Percentiles rank a stretch among this genome's conserved stretches.
phyloP scores from a whole-genome alignment of 2,329 filamentous ascomycete genomes.

The Coniochaeta ligniaria region DNA sequence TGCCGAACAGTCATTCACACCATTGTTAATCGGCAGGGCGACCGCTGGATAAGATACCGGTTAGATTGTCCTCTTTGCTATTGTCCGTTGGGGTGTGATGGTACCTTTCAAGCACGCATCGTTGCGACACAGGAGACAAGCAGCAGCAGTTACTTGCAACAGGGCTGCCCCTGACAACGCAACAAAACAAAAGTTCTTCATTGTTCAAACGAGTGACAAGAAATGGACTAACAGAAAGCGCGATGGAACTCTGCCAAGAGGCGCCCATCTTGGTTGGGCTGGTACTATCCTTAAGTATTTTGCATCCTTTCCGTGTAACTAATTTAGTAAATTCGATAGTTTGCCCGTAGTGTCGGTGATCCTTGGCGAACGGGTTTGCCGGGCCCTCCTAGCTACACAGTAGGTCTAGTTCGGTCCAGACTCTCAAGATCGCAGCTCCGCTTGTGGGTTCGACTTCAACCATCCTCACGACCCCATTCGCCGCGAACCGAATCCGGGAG shows the following conservation, averaged over 20 bases:
- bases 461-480: neutral
- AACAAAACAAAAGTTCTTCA: slow-evolving; percentile 6
- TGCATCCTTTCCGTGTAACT: neutral
- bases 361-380: neutral
- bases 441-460: neutral
- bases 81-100: neutral
- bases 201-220: slow-evolving; percentile 5
- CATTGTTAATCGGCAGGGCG: neutral
- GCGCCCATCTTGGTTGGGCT: neutral
- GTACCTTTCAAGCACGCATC: slow-evolving; percentile 7
- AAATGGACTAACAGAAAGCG: neutral
- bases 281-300: neutral
- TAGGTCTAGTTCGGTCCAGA: too few species aligned
- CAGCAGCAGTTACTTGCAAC: slow-evolving; percentile 3
- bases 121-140: slow-evolving; percentile 5
- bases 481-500: neutral
- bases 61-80: neutral
- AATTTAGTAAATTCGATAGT: neutral
- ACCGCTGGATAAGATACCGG: neutral
- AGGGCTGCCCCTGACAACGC: slow-evolving; percentile 5
- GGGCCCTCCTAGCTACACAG: too few species aligned
- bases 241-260: neutral
- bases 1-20: slow-evolving; percentile 4
- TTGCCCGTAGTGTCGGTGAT: neutral
- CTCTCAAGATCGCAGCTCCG: neutral